phyloP scores from a whole-genome alignment of 352 stramenopile genomes.

The Globisporangium nodosum region DNA sequence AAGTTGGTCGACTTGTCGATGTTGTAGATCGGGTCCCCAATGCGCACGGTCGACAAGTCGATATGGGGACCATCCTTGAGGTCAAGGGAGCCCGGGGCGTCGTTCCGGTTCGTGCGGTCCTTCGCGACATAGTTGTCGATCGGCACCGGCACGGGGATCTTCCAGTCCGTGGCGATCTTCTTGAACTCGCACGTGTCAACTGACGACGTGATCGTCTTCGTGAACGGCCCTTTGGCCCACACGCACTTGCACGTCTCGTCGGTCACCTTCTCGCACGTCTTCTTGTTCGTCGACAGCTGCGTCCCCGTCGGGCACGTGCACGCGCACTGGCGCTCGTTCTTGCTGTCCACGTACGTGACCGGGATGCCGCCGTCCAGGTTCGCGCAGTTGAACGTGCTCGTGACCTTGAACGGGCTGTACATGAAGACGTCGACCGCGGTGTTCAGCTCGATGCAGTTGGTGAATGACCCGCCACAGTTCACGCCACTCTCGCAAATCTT shows the following conservation, averaged over 20 bases:
- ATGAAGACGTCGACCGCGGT: conserved; percentile 46
- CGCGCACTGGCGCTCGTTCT: conserved; percentile 33
- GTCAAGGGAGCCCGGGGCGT: not conserved
- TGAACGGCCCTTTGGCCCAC: conserved; percentile 26
- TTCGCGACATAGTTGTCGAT: conserved; percentile 47
- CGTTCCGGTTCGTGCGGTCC: conserved; percentile 22
- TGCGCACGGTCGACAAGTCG: conserved; percentile 1
- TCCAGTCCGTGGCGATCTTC: conserved; percentile 22
- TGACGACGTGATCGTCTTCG: conserved; percentile 10
- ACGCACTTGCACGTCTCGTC: conserved; percentile 30
- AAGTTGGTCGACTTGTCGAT: not conserved
- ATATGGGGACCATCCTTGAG: conserved; percentile 5
- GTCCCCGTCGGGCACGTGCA: conserved; percentile 44
- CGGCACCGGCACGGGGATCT: conserved; percentile 36
- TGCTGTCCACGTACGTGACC: conserved; percentile 33
- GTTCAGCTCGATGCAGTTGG: conserved; percentile 35
- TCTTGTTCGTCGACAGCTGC: conserved; percentile 16
- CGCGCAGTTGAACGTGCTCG: conserved; percentile 31
- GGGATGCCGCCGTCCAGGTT: conserved; percentile 29
- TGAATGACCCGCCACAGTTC: conserved; percentile 15
- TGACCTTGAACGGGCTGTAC: conserved; percentile 62
- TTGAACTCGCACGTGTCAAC: conserved; percentile 9
- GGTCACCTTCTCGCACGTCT: conserved; percentile 21
- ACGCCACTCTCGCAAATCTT: conserved; percentile 18
- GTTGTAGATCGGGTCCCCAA: conserved; percentile 4